A percentile compares a stretch with the other conserved stretches of the same genome.
Evolutionary conservation across 768 basidiomycete species (phyloP).

Genomic region (Mycena chlorophos): DNA sequence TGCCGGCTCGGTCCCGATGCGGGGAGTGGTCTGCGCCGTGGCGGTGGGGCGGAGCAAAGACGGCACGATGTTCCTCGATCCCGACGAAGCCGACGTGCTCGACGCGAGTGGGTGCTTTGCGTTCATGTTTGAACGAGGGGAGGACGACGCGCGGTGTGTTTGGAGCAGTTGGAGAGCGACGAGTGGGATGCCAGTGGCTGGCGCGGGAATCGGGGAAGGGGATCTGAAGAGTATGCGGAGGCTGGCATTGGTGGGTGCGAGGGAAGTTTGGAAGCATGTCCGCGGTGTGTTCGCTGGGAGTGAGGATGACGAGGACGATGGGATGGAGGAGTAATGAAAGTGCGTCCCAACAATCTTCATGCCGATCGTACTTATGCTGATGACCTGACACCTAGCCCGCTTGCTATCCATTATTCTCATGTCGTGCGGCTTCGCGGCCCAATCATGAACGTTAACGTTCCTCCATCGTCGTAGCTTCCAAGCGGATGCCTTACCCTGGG

Average conservation of each 20-base stretch:
- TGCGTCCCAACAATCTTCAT: no score
- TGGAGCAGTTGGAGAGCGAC: constrained; percentile 59
- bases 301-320: constrained; percentile 24
- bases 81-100: constrained; percentile 46
- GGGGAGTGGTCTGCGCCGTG: constrained; percentile 71
- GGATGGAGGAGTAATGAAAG: no score
- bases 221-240: constrained; percentile 47
- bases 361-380: no score
- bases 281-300: constrained; percentile 8
- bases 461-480: no score
- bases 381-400: no score
- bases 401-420: no score
- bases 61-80: constrained; percentile 50
- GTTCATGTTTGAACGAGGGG: constrained; percentile 50
- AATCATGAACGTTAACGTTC: no score
- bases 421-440: no score
- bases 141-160: constrained; percentile 38
- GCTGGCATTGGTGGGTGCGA: constrained; percentile 50
- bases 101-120: constrained; percentile 66
- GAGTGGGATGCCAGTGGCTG: no score
- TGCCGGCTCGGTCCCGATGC: constrained; percentile 71
- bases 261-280: constrained; percentile 41
- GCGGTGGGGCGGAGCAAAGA: constrained; percentile 45
- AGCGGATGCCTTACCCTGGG: no score
- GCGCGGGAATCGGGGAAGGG: constrained; percentile 36